Percentiles rank a stretch among this genome's conserved stretches.
phyloP scores from a whole-genome alignment of 768 basidiomycete genomes.

The Phlegmacium glaucopus region DNA sequence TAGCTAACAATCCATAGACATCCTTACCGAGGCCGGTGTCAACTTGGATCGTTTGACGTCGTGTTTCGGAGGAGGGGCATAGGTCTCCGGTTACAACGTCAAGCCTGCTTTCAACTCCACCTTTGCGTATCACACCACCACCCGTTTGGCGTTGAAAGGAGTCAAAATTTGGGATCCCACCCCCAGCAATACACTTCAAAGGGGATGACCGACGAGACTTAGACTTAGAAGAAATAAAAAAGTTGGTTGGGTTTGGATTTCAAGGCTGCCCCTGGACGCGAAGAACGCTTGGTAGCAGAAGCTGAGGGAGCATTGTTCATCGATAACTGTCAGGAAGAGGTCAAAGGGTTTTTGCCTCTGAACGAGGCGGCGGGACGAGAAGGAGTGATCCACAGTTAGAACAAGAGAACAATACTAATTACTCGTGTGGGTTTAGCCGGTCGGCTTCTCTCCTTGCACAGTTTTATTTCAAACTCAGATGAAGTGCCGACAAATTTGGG shows the following conservation, averaged over 20 bases:
- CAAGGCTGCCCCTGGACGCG: slow-evolving; percentile 19
- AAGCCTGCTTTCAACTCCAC: slow-evolving; percentile 72
- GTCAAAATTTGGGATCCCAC: slow-evolving; percentile 47
- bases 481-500: no score
- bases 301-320: slow-evolving; percentile 41
- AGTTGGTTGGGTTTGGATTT: slow-evolving; percentile 47
- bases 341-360: slow-evolving; percentile 48
- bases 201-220: slow-evolving; percentile 59
- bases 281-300: slow-evolving; percentile 24
- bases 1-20: no score
- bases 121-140: slow-evolving; percentile 68
- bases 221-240: slow-evolving; percentile 47
- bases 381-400: no score
- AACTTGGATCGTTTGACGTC: slow-evolving; percentile 73
- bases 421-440: no score
- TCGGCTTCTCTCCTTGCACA: no score
- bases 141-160: slow-evolving; percentile 60
- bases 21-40: slow-evolving; percentile 56
- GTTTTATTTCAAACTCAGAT: no score
- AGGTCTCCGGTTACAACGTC: slow-evolving; percentile 78
- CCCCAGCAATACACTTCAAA: slow-evolving; percentile 53
- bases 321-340: slow-evolving; percentile 41
- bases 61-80: slow-evolving; percentile 60
- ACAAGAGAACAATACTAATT: no score
- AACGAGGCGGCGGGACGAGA: slow-evolving; percentile 43